Evolutionary conservation across 2,329 filamentous ascomycete genomes (phyloP), one percentile per base, ranked within the genome.

Genomic region (Fusarium robinianum): DNA sequence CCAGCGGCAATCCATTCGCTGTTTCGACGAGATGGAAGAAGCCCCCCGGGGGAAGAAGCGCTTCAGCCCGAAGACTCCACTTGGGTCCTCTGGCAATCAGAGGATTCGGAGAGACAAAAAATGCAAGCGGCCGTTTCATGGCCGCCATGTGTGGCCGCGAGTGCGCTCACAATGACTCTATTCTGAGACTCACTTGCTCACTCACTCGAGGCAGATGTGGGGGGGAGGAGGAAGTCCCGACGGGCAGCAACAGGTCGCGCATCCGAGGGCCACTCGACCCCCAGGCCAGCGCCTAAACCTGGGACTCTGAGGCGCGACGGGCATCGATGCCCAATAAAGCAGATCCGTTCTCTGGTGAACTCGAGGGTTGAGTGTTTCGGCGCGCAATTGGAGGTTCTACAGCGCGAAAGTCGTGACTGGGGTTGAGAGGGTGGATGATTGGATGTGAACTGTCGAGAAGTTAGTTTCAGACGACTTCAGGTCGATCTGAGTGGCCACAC

Each of bases 381-480:
- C 18, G 31, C 41, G 37, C 21, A 19, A 41, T 26, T 35, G 26
- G 41, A 23, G 25, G 5, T 14, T 3, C 27, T 15, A 35, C 23
- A 27, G 24, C 24, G 26, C 31, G 36, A 49, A 53, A 50, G 45
- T 59, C 53, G 47, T 53, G 55, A 51, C 58, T 25, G 11, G 59
- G 58, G 53, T 60, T 58, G 38, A 40, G 9, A 8, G 12, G 19
- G 10, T 7, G 32, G 39, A 57, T 36, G 57, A 62, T 62, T 62
- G 59, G 59, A 27, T 42, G 25, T 41, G 23, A 46, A 49, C 32
- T 44, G 22, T 51, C 49, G 37, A 58, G 43, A 49, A 30, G 46
- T 50, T 44, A n/a, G 60, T 62, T 60, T 62, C 60, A 62, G 55
- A 45, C 24, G 25, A 36, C 45, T 31, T 41, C 25, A 29, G 18